Conservation (phyloP, 768 basidiomycete species). For the Mycena indigotica region DNA sequence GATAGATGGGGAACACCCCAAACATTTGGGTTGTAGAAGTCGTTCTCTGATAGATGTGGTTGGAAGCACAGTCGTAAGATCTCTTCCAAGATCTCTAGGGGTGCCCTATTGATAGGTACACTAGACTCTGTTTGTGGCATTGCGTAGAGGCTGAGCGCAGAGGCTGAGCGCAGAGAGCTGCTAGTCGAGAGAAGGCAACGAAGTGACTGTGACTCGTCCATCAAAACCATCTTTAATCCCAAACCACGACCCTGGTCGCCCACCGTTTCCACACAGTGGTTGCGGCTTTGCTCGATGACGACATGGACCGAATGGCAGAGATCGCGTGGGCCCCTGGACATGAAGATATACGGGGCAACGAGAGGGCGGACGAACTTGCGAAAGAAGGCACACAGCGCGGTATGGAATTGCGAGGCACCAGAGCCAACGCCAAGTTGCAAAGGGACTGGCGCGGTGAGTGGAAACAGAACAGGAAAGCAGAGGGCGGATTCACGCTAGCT, state of each 20-base stretch:
- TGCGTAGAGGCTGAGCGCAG: too few species aligned
- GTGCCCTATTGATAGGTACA: too few species aligned
- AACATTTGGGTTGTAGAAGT: too few species aligned
- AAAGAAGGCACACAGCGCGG: constrained; percentile 23
- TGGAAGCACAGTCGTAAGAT: too few species aligned
- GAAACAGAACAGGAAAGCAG: constrained; percentile 7
- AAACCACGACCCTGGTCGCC: constrained; percentile 2
- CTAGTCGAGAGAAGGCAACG: too few species aligned
- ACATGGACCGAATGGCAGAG: constrained; percentile 7
- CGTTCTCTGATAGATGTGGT: too few species aligned
- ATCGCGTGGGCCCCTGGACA: constrained; percentile 29
- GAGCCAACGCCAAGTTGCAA: constrained; percentile 4
- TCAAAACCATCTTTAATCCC: constrained; percentile 4
- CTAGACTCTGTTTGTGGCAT: too few species aligned
- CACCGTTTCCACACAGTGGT: constrained; percentile 20
- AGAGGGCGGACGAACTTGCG: constrained; percentile 28
- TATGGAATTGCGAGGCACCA: neutral
- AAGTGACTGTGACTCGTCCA: too few species aligned
- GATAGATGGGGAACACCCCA: too few species aligned
- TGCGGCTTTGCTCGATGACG: constrained; percentile 12
- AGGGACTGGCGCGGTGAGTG: constrained; percentile 23
- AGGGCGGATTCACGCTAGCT: too few species aligned
- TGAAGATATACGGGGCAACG: constrained; percentile 25
- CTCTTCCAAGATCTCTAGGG: too few species aligned
- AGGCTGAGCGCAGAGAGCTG: too few species aligned